Base-by-base conservation (phyloP, 2,329 filamentous ascomycete species). In the Sclerotinia trifoliorum region DNA sequence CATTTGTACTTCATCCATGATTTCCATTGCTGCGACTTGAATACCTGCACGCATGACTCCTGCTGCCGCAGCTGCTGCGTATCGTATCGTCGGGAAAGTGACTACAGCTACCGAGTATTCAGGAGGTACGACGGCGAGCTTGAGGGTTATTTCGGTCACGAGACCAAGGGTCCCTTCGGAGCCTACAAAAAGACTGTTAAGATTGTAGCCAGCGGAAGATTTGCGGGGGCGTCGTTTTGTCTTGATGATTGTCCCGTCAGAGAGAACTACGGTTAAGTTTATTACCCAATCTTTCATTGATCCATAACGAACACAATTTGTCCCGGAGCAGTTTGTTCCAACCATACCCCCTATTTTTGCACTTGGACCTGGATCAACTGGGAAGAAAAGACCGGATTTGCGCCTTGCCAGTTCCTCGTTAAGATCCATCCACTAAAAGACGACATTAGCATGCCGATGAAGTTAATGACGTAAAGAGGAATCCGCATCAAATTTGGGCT, bases 1-100 rank as follows among this genome's bases (percentile, higher is more conserved):
- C 92, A 95, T 95, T 79, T 94, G 91, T 4, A 94, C 90, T 68
- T 95, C 92, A 76, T 95, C 92, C 90, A 95, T 93, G 73, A 95
- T 88, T 79, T 95, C 92, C 86, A 78, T 77, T 1, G 77, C 77
- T 3, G 77, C 77, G 1, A 78, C 75, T 46, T 76, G 76, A 2
- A 78, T 70, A 3, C 76, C 76, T 0, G 87, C 84, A 73, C 90
- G 87, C 83, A 94, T 90, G n/a, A 94, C 86, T 61, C 86, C 86
- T 2, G 90, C 89, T 0, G 91, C 91, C 0, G 91, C 90, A 0
- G 88, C 84, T 0, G 91, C 91, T 1, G 92, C 92, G 77, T 91
- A 88, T 39, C 90, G 86, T 70, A 94, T 92, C 0, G 85, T 87
- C 0, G 91, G 90, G 77, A 95, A 95, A 0, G 88, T 90, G 19